Evolutionary conservation across 83 land plant genomes (phyloP).

Genomic region (Thuja plicata): DNA sequence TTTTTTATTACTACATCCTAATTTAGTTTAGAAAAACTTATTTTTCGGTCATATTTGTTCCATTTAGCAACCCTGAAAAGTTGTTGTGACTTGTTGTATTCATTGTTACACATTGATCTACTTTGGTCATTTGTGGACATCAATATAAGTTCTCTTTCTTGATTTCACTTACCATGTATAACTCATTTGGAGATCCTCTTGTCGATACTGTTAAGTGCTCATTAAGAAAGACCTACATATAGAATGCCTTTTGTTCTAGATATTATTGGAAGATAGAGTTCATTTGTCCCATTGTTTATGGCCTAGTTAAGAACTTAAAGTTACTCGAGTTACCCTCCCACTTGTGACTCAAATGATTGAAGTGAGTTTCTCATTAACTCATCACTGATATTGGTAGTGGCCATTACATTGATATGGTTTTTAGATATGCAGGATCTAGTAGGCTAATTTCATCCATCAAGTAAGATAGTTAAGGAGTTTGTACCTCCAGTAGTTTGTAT

Average conservation of each 20-base stretch:
- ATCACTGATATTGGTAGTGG: too few relatives aligned
- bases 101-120: neutral
- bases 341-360: too few relatives aligned
- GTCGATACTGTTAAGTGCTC: too few relatives aligned
- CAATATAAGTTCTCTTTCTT: neutral
- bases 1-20: neutral
- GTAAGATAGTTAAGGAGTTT: too few relatives aligned
- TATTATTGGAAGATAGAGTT: neutral
- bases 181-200: neutral
- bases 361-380: too few relatives aligned
- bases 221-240: neutral
- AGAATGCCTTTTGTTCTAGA: neutral
- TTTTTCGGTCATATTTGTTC: neutral
- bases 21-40: too few relatives aligned
- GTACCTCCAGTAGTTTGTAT: too few relatives aligned
- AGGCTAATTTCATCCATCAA: too few relatives aligned
- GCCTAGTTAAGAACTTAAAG: too few relatives aligned
- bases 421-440: too few relatives aligned
- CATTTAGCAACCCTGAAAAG: neutral
- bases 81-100: neutral
- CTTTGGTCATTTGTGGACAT: neutral
- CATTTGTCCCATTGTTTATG: neutral
- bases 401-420: too few relatives aligned
- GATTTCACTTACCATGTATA: neutral
- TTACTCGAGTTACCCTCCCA: too few relatives aligned